Conservation (phyloP, 192 early-diverging fungal genomes). For the Neocallimastix lanati region DNA sequence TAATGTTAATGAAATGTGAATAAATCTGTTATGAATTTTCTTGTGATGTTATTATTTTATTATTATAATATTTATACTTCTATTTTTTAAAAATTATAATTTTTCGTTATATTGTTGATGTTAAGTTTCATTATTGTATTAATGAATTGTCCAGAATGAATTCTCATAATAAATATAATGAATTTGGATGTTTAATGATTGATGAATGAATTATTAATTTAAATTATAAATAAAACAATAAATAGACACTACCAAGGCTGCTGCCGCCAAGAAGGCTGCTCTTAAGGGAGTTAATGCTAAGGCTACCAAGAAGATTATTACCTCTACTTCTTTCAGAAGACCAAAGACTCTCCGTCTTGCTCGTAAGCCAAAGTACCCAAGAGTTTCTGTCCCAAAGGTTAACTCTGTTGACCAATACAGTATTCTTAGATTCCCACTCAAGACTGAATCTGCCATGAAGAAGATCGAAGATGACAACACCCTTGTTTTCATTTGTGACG, state of each 20-base stretch:
- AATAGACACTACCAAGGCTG: slow-evolving; percentile 69
- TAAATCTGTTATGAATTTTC: too few relatives aligned
- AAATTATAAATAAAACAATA: background rate
- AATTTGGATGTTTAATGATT: too few relatives aligned
- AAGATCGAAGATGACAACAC: slow-evolving; percentile 99
- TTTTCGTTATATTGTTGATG: too few relatives aligned
- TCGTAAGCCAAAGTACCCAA: slow-evolving; percentile 81
- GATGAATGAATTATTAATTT: background rate
- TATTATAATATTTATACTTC: too few relatives aligned
- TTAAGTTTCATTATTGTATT: too few relatives aligned
- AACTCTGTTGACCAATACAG: slow-evolving; percentile 78
- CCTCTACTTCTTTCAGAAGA: slow-evolving; percentile 77
- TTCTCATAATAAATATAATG: too few relatives aligned
- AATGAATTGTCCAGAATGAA: too few relatives aligned
- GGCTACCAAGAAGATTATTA: slow-evolving; percentile 65
- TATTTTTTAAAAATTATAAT: too few relatives aligned
- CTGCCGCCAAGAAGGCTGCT: slow-evolving; percentile 91
- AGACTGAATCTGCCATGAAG: slow-evolving; percentile 99
- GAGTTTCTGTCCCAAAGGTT: slow-evolving; percentile 64
- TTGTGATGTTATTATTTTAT: too few relatives aligned
- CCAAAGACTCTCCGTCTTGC: slow-evolving; percentile 87
- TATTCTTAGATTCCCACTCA: slow-evolving; percentile 77
- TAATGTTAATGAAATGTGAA: too few relatives aligned
- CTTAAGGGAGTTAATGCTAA: slow-evolving; percentile 79
- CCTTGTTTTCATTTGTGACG: slow-evolving; percentile 90